Evolutionary conservation across 495 filamentous ascomycete genomes (phyloP).

Genomic region (Aeminium ludgeri): DNA sequence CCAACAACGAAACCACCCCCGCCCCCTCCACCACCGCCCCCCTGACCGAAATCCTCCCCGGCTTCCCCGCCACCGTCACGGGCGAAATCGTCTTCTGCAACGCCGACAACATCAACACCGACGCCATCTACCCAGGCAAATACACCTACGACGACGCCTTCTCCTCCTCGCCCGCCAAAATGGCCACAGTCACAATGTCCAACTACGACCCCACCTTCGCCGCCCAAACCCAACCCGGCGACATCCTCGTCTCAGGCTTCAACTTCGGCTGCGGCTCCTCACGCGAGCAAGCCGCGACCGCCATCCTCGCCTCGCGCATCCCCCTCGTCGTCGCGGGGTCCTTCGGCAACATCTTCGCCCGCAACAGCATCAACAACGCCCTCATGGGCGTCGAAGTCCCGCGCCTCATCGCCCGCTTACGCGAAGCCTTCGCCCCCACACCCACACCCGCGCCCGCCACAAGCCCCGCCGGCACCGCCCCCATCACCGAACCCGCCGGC

Average conservation of each 20-base stretch:
- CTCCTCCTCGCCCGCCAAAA: conserved; percentile 38
- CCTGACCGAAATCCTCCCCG: conserved; percentile 46
- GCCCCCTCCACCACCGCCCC: conserved; percentile 2
- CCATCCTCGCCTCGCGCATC: conserved; percentile 72
- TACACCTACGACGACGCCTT: conserved; percentile 84
- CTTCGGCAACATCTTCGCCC: conserved; percentile 76
- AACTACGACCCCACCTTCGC: conserved; percentile 73
- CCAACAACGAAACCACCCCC: not conserved
- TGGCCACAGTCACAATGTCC: conserved; percentile 80
- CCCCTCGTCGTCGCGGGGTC: conserved; percentile 69
- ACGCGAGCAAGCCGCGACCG: conserved; percentile 78
- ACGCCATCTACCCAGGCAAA: conserved; percentile 78
- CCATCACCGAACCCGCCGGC: conserved; percentile 16
- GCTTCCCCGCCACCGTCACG: conserved; percentile 47
- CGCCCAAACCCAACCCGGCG: conserved; percentile 39
- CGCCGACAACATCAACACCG: conserved; percentile 59
- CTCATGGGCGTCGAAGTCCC: conserved; percentile 74
- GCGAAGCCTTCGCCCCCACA: conserved; percentile 47
- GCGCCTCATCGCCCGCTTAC: conserved; percentile 47
- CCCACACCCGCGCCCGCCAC: conserved; percentile 5
- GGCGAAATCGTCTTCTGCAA: conserved; percentile 60
- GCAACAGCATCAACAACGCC: conserved; percentile 88
- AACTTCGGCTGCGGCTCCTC: conserved; percentile 81
- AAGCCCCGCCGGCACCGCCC: not conserved
- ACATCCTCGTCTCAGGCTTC: conserved; percentile 74